These are phyloP conservation scores for Mortierella sp. DNA, from an alignment of 371 early-diverging fungal genomes.

Conservation along the genomic window DNA sequence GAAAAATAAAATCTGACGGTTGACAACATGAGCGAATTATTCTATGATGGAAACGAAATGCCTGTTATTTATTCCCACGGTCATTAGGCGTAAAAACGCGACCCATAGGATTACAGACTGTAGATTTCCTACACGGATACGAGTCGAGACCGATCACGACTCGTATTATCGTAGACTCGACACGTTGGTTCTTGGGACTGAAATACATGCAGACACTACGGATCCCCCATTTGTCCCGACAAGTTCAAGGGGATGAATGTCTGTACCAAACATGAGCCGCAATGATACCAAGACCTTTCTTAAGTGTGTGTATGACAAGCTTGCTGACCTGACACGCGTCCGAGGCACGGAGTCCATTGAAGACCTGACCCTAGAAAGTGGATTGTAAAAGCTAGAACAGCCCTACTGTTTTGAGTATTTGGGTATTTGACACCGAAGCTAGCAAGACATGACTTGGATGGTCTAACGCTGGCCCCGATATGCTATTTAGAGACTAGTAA, in stretches of 20 bases:
- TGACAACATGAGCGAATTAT: neutral
- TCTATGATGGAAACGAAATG: neutral
- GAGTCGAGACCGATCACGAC: neutral
- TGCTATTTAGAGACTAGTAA: slow-evolving; percentile 19
- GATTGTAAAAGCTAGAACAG: slow-evolving; percentile 14
- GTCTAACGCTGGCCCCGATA: slow-evolving; percentile 31
- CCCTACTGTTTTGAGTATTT: slow-evolving; percentile 34
- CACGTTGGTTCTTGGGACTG: slow-evolving; percentile 35
- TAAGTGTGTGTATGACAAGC: slow-evolving; percentile 20
- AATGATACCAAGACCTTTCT: slow-evolving; percentile 15
- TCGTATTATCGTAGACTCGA: slow-evolving; percentile 20
- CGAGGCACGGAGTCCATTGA: slow-evolving; percentile 22
- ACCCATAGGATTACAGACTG: neutral
- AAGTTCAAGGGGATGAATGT: neutral
- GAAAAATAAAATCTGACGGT: no score
- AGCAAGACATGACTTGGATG: slow-evolving; percentile 41
- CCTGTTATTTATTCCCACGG: slow-evolving; percentile 6
- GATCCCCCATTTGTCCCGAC: neutral
- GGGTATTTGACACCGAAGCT: slow-evolving; percentile 18
- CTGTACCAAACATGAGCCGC: neutral
- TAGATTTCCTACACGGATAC: no score
- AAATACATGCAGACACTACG: slow-evolving; percentile 21
- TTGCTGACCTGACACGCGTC: slow-evolving; percentile 31
- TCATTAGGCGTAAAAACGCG: neutral
- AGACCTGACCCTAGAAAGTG: slow-evolving; percentile 43